A percentile compares a stretch with the other conserved stretches of the same genome.
Evolutionary conservation across 192 early-diverging fungal species (phyloP).

Genomic region (Podila epigama): DNA sequence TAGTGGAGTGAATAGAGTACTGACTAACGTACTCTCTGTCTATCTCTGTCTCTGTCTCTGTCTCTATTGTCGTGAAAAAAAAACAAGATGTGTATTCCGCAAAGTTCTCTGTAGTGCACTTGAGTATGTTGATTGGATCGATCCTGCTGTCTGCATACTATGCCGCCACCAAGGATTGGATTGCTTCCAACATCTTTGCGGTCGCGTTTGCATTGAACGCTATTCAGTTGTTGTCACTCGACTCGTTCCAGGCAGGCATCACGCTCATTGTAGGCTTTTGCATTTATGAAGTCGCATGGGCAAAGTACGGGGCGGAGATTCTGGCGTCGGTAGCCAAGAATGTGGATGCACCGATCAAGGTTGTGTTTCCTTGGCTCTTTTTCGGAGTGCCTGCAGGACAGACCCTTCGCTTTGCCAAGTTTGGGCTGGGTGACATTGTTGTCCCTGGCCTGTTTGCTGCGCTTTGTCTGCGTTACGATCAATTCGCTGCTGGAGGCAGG

Average conservation of each 20-base stretch:
- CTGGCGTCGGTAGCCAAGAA: constrained; percentile 92
- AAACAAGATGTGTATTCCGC: constrained; percentile 59
- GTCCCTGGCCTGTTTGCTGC: constrained; percentile 94
- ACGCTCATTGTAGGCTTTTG: constrained; percentile 86
- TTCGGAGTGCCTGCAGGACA: constrained; percentile 56
- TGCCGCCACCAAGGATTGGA: constrained; percentile 88
- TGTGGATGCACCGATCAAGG: constrained; percentile 95
- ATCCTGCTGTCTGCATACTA: constrained; percentile 74
- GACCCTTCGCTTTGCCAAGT: constrained; percentile 74
- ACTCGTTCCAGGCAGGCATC: constrained; percentile 94
- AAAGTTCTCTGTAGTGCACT: constrained; percentile 71
- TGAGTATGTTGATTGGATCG: constrained; percentile 65
- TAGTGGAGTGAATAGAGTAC: too few species aligned
- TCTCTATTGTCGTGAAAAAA: too few species aligned
- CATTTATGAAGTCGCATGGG: constrained; percentile 95
- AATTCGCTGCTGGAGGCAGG: constrained; percentile 68
- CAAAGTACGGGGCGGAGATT: constrained; percentile 85
- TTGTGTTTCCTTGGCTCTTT: constrained; percentile 81
- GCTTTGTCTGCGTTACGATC: constrained; percentile 89
- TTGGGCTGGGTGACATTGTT: constrained; percentile 95
- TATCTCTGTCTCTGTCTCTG: too few species aligned
- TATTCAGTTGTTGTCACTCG: constrained; percentile 83
- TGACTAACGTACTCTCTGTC: too few species aligned
- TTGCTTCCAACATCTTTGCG: constrained; percentile 85
- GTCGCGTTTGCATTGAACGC: constrained; percentile 83